phyloP scores from a whole-genome alignment of 129 eudicot genomes.

The Centella asiatica region DNA sequence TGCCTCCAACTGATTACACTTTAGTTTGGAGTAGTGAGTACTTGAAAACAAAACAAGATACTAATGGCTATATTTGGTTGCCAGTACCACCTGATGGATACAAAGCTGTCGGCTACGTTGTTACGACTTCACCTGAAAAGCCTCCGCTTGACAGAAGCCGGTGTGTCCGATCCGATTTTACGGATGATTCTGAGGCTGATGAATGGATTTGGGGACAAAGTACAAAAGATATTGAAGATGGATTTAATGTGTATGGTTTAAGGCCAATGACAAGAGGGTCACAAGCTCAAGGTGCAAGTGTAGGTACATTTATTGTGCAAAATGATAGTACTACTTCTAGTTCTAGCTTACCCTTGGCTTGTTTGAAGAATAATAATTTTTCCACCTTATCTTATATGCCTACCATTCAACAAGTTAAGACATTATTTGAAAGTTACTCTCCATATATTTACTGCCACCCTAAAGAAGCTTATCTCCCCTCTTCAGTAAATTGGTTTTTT shows the following conservation, averaged over 20 bases:
- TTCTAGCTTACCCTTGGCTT: conserved; percentile 20
- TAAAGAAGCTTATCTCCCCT: conserved; percentile 32
- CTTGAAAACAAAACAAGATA: conserved; percentile 14
- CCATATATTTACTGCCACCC: conserved; percentile 42
- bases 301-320: conserved; percentile 30
- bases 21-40: conserved; percentile 33
- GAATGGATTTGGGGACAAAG: conserved; percentile 34
- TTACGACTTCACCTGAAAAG: conserved; percentile 39
- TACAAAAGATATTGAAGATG: conserved; percentile 5
- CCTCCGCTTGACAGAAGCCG: conserved; percentile 34
- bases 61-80: conserved; percentile 46
- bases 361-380: conserved; percentile 37
- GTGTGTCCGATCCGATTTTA: conserved; percentile 40
- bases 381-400: conserved; percentile 27
- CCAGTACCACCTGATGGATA: conserved; percentile 46
- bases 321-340: conserved; percentile 10
- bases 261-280: conserved; percentile 35
- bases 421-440: conserved; percentile 30
- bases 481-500: conserved; percentile 43
- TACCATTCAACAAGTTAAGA: conserved; percentile 23
- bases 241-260: conserved; percentile 22
- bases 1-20: conserved; percentile 39
- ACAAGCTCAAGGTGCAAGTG: conserved; percentile 35
- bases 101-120: conserved; percentile 36
- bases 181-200: conserved; percentile 35